phyloP scores from a whole-genome alignment of 2,329 filamentous ascomycete species.

The Coccinonectria pachysandricola region DNA sequence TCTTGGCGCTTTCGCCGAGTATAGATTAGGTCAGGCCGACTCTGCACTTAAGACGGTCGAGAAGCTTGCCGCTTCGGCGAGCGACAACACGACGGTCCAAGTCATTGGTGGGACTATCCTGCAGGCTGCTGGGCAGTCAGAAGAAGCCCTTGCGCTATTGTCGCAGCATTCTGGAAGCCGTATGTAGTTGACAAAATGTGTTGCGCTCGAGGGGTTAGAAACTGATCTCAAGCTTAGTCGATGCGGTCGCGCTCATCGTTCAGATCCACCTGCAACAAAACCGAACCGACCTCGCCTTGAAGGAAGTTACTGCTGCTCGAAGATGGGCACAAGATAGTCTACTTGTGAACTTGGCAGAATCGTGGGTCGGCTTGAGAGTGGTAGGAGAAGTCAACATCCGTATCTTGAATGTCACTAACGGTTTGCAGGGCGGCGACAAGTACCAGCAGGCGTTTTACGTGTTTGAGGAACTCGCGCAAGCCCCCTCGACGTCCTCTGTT shows the following conservation, averaged over 20 bases:
- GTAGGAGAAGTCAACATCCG: slow-evolving; percentile 33
- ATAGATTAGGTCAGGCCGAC: slow-evolving; percentile 47
- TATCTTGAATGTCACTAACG: slow-evolving; percentile 16
- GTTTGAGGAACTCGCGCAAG: slow-evolving; percentile 88
- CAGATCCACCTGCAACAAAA: slow-evolving; percentile 92
- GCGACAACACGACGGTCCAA: slow-evolving; percentile 73
- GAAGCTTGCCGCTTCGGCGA: slow-evolving; percentile 54
- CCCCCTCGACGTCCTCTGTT: slow-evolving; percentile 67
- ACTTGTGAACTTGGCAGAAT: slow-evolving; percentile 87
- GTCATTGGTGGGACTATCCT: slow-evolving; percentile 73
- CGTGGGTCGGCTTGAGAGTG: slow-evolving; percentile 83
- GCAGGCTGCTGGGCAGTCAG: slow-evolving; percentile 68
- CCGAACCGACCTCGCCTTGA: slow-evolving; percentile 77
- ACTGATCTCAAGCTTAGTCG: slow-evolving; percentile 39
- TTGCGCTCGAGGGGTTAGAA: too few species aligned
- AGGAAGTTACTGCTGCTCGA: slow-evolving; percentile 77
- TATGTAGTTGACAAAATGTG: too few species aligned
- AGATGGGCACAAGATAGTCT: slow-evolving; percentile 94
- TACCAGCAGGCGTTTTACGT: slow-evolving; percentile 98
- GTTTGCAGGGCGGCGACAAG: slow-evolving; percentile 70
- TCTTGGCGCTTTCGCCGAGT: slow-evolving; percentile 65
- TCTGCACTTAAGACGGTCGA: slow-evolving; percentile 54
- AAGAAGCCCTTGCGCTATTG: slow-evolving; percentile 73
- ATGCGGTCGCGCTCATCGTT: slow-evolving; percentile 75
- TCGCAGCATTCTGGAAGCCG: slow-evolving; percentile 77